phyloP scores from a whole-genome alignment of 495 filamentous ascomycete genomes.

The Podospora sp. region DNA sequence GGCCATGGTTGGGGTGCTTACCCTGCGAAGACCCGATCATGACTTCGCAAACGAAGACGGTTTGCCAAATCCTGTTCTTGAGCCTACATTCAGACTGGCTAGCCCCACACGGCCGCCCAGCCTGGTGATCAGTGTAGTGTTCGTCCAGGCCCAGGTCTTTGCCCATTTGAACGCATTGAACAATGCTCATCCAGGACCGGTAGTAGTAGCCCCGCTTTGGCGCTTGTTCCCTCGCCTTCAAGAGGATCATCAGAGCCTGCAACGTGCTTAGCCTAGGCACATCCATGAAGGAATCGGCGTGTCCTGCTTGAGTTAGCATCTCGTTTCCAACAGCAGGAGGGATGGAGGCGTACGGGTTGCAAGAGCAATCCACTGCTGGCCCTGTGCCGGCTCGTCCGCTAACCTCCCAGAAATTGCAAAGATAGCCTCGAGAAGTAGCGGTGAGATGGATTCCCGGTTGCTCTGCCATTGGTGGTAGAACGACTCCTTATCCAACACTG shows the following conservation, averaged over 20 bases:
- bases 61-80: constrained; percentile 90
- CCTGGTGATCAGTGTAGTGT: constrained; percentile 76
- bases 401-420: constrained; percentile 89
- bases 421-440: constrained; percentile 89
- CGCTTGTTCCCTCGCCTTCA: constrained; percentile 88
- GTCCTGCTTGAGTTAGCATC: constrained; percentile 59
- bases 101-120: constrained; percentile 68
- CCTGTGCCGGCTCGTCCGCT: constrained; percentile 79
- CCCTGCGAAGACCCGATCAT: constrained; percentile 97
- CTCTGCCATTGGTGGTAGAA: constrained; percentile 93
- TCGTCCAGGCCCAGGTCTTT: constrained; percentile 91
- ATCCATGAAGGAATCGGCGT: constrained; percentile 96
- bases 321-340: not conserved
- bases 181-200: constrained; percentile 96
- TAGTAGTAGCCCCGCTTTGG: constrained; percentile 97
- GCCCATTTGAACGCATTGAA: constrained; percentile 87
- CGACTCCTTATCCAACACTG: constrained; percentile 79
- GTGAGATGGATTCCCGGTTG: constrained; percentile 83
- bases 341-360: constrained; percentile 70
- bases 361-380: constrained; percentile 91
- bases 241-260: constrained; percentile 82
- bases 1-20: constrained; percentile 39
- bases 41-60: constrained; percentile 79
- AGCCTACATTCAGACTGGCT: constrained; percentile 74
- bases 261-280: constrained; percentile 91